These are phyloP conservation scores for Escallonia herrerae DNA, from an alignment of 129 eudicot species.

Conservation along the genomic window DNA sequence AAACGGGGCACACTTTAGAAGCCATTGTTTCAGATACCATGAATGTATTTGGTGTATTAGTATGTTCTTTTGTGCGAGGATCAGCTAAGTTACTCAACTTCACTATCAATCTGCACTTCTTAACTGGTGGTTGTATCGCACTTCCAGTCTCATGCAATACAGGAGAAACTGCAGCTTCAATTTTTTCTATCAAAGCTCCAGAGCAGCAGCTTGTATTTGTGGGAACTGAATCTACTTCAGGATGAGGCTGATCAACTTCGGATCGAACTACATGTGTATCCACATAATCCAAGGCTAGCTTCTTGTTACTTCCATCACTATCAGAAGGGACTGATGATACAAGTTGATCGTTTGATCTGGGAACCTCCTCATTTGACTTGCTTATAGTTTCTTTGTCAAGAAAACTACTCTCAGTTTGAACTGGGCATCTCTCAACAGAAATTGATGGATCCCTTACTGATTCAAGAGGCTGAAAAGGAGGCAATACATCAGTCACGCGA, in stretches of 20 bases:
- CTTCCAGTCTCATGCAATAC: conserved; percentile 21
- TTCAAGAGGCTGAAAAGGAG: conserved; percentile 69
- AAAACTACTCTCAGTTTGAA: conserved; percentile 15
- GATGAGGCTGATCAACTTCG: conserved; percentile 22
- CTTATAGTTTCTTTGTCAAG: conserved; percentile 24
- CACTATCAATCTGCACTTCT: conserved; percentile 51
- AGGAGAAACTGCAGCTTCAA: conserved; percentile 18
- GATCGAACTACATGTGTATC: conserved; percentile 14
- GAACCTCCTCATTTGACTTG: conserved; percentile 20
- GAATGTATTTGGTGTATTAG: conserved; percentile 13
- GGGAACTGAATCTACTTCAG: conserved; percentile 21
- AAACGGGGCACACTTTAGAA: conserved; percentile 84
- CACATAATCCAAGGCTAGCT: conserved; percentile 8
- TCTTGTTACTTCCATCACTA: conserved; percentile 2
- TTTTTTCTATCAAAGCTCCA: conserved; percentile 15
- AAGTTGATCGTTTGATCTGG: conserved; percentile 4
- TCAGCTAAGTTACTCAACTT: conserved; percentile 38
- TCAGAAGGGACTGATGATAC: background rate
- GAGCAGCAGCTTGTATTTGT: conserved; percentile 7
- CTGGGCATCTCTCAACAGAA: conserved; percentile 14
- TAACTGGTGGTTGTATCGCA: conserved; percentile 19
- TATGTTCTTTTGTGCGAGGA: conserved; percentile 29
- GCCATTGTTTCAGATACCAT: conserved; percentile 53
- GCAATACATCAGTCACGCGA: conserved; percentile 70
- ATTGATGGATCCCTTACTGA: conserved; percentile 21